Conservation (phyloP, 225 moss, liverwort and hornwort genomes). For the Marchantia paleacea region DNA sequence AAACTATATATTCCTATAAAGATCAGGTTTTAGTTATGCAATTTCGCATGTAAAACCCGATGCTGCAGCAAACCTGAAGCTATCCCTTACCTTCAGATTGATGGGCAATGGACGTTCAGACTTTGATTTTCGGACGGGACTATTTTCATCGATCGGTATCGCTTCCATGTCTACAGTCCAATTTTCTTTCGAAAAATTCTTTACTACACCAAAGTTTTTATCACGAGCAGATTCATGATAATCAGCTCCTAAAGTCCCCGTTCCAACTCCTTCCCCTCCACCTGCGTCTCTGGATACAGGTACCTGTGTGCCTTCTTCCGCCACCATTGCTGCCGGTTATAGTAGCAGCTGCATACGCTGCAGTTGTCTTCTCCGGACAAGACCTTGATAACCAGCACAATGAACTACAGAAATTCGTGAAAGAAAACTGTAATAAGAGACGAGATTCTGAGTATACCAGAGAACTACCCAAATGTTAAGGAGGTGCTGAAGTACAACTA, state of each 20-base stretch:
- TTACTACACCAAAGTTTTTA: neutral
- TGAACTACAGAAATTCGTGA: neutral
- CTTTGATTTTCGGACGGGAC: neutral
- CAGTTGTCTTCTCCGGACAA: neutral
- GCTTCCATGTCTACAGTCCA: conserved; percentile 13
- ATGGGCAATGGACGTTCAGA: neutral
- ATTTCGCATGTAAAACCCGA: neutral
- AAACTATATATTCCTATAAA: neutral
- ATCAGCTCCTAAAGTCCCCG: neutral
- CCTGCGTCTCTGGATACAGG: neutral
- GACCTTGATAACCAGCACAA: too few species aligned
- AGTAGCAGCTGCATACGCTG: neutral
- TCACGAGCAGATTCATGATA: neutral
- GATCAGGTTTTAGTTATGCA: neutral
- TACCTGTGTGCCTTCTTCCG: neutral
- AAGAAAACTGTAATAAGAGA: too few species aligned
- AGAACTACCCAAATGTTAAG: neutral
- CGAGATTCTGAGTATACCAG: neutral
- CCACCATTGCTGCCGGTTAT: neutral
- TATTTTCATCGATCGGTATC: neutral
- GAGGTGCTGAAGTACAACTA: neutral
- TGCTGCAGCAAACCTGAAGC: neutral
- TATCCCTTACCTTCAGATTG: conserved; percentile 11
- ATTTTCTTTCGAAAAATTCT: neutral
- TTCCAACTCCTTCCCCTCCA: neutral